These are phyloP conservation scores for Trichoderma orchidacearum DNA, from an alignment of 495 filamentous ascomycete genomes.

Conservation along the genomic window DNA sequence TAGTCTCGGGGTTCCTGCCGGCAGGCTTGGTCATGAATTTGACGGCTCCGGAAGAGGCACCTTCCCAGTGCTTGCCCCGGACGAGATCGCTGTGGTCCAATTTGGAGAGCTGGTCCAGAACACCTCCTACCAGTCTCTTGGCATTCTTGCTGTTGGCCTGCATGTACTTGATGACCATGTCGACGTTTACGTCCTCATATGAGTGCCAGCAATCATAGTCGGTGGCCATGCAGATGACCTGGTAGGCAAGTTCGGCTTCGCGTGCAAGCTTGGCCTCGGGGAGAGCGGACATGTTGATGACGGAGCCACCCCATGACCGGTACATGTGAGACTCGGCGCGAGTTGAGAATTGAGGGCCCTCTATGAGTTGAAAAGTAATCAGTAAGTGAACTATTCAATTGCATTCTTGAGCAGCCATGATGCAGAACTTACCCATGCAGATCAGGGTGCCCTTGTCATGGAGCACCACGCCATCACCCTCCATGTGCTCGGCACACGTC, in stretches of 20 bases:
- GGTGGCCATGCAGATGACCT: constrained; percentile 98
- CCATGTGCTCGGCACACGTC: constrained; percentile 58
- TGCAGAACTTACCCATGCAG: constrained; percentile 62
- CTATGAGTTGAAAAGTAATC: constrained; percentile 18
- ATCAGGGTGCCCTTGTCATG: constrained; percentile 70
- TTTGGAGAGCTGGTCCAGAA: constrained; percentile 70
- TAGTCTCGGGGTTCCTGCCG: constrained; percentile 46
- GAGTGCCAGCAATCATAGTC: constrained; percentile 97
- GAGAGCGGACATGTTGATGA: constrained; percentile 97
- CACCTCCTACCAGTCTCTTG: constrained; percentile 66
- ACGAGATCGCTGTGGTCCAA: constrained; percentile 65
- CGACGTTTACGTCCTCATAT: constrained; percentile 70
- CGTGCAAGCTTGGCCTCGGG: constrained; percentile 92
- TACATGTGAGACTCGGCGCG: constrained; percentile 92
- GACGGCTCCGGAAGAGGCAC: constrained; percentile 45
- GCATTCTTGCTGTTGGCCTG: constrained; percentile 80
- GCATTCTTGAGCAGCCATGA: background rate
- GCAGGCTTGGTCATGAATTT: constrained; percentile 61
- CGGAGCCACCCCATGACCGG: constrained; percentile 74
- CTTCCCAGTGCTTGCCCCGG: constrained; percentile 60
- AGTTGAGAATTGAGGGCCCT: constrained; percentile 96
- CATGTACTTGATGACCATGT: constrained; percentile 98
- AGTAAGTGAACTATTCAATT: background rate
- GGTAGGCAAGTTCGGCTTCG: constrained; percentile 92
- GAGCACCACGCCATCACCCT: constrained; percentile 63